These are phyloP conservation scores for Aureobasidium sp. DNA, from an alignment of 2,329 filamentous ascomycete species.

Conservation along the genomic window DNA sequence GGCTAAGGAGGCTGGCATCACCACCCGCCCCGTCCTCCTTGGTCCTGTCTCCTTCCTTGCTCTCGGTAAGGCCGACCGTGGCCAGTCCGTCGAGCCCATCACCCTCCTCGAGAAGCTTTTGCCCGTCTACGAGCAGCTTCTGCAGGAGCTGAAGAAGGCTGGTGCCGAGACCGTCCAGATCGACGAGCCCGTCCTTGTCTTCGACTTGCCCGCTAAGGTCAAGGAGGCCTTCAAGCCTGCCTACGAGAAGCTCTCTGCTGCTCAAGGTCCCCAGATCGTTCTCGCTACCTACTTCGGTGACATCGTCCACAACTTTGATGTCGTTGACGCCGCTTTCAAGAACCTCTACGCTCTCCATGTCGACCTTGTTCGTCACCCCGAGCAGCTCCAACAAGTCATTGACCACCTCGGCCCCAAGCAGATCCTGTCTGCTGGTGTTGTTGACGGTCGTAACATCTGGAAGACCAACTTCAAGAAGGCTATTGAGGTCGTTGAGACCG, in stretches of 20 bases:
- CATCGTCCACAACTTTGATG: constrained; percentile 97
- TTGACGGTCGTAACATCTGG: constrained; percentile 99
- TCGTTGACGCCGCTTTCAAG: constrained; percentile 60
- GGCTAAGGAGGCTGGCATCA: constrained; percentile 94
- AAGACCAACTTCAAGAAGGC: constrained; percentile 98
- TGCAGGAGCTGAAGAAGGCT: constrained; percentile 87
- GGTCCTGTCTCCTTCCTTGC: constrained; percentile 96
- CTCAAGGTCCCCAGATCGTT: constrained; percentile 77
- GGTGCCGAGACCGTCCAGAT: constrained; percentile 97
- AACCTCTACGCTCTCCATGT: constrained; percentile 81
- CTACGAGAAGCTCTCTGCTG: constrained; percentile 76
- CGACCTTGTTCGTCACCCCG: constrained; percentile 95
- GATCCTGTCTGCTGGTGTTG: constrained; percentile 87
- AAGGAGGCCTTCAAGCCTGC: constrained; percentile 98
- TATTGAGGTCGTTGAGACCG: constrained; percentile 82
- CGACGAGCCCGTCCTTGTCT: constrained; percentile 94
- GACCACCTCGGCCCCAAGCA: constrained; percentile 80
- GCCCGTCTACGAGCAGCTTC: constrained; percentile 88
- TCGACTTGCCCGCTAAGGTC: constrained; percentile 80
- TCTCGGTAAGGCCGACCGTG: constrained; percentile 97
- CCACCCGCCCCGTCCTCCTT: constrained; percentile 86
- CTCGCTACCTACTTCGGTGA: constrained; percentile 99
- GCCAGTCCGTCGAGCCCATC: constrained; percentile 83
- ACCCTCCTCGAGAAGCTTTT: constrained; percentile 87
- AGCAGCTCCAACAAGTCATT: constrained; percentile 85